Percentiles rank a stretch among this genome's conserved stretches.
Conservation (phyloP, 2,329 filamentous ascomycete species). For the Emericellopsis atlantica region DNA sequence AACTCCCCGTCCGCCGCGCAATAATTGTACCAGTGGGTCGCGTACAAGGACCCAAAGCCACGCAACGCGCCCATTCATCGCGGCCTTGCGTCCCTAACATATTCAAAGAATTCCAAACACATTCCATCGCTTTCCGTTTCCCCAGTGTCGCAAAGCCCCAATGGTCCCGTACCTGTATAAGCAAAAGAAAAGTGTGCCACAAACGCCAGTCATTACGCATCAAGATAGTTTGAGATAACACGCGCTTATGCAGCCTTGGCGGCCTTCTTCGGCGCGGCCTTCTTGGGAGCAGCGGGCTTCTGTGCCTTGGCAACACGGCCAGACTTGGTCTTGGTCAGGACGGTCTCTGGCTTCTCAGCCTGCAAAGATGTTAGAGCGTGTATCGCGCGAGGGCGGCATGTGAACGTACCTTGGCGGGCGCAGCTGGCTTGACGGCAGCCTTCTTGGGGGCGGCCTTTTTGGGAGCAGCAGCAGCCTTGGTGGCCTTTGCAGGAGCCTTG, state of each 20-base stretch:
- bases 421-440: constrained; percentile 1
- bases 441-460: constrained; percentile 34
- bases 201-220: too few species aligned
- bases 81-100: too few species aligned
- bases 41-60: too few species aligned
- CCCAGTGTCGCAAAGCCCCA: too few species aligned
- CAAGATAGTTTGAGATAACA: too few species aligned
- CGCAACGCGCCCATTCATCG: too few species aligned
- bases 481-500: constrained; percentile 16
- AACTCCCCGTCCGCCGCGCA: constrained; percentile 1
- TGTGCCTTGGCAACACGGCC: constrained; percentile 67
- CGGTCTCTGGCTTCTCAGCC: constrained; percentile 51
- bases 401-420: constrained; percentile 24
- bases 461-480: constrained; percentile 27
- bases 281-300: constrained; percentile 34
- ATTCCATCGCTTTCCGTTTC: too few species aligned
- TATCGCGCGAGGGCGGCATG: background rate
- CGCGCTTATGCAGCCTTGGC: constrained; percentile 22
- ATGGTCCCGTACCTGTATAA: too few species aligned
- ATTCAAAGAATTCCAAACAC: too few species aligned
- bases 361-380: constrained; percentile 5
- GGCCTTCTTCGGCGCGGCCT: constrained; percentile 29
- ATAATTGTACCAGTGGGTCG: too few species aligned
- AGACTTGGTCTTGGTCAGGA: constrained; percentile 72
- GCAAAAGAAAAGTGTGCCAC: too few species aligned